These are phyloP conservation scores for Pestalotiopsis sp. DNA, from an alignment of 2,329 filamentous ascomycete genomes.

Conservation along the genomic window DNA sequence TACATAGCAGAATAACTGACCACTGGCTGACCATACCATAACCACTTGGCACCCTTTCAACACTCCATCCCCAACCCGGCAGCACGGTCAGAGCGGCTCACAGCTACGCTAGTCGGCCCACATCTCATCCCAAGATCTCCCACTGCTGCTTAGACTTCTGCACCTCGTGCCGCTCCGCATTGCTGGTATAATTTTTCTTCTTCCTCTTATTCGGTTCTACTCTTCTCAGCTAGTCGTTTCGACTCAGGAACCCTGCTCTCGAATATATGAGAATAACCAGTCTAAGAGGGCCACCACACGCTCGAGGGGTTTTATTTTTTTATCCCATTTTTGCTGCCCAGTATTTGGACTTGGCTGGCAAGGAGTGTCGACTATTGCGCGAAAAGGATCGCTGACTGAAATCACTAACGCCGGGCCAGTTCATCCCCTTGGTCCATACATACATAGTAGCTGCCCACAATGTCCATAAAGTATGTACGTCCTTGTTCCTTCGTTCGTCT, in stretches of 20 bases:
- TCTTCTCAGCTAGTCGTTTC: slow-evolving; percentile 25
- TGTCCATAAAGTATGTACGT: slow-evolving; percentile 43
- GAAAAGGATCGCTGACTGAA: background rate
- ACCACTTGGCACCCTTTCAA: slow-evolving; percentile 16
- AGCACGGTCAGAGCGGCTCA: slow-evolving; percentile 25
- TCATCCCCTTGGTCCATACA: slow-evolving; percentile 28
- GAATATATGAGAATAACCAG: slow-evolving; percentile 34
- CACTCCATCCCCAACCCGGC: slow-evolving; percentile 23
- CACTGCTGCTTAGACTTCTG: slow-evolving; percentile 28
- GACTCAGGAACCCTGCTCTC: slow-evolving; percentile 26
- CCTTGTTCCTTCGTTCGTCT: slow-evolving; percentile 27
- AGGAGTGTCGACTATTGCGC: background rate
- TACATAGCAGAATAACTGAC: background rate
- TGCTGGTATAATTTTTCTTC: slow-evolving; percentile 19
- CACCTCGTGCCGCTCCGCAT: slow-evolving; percentile 37
- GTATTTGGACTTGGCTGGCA: background rate
- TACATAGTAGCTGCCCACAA: slow-evolving; percentile 28
- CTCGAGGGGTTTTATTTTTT: slow-evolving; percentile 11
- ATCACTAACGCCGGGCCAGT: slow-evolving; percentile 2
- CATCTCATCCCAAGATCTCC: slow-evolving; percentile 35
- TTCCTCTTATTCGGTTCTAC: slow-evolving; percentile 1
- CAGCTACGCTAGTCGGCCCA: slow-evolving; percentile 30
- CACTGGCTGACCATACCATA: slow-evolving; percentile 21
- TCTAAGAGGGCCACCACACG: slow-evolving; percentile 25
- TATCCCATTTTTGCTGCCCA: slow-evolving; percentile 17